Conservation (phyloP, 1,139 yeast genomes). For the Yamadazyma spencermartinsiae region DNA sequence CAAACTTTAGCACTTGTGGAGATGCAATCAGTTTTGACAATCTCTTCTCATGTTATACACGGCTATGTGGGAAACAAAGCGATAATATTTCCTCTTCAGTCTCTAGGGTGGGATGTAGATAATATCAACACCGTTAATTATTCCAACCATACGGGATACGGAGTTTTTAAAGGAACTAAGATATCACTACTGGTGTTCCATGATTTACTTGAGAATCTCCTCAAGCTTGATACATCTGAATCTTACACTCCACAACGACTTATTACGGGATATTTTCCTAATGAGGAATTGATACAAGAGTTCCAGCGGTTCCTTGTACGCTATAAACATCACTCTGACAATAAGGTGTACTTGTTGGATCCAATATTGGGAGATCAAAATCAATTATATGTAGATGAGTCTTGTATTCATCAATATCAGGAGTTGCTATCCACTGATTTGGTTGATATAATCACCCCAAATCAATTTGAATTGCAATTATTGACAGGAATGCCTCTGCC, state of each 20-base stretch:
- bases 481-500: conserved; percentile 47
- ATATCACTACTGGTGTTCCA: conserved; percentile 3
- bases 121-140: conserved; percentile 75
- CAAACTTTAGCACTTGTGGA: too few relatives aligned
- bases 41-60: conserved; percentile 83
- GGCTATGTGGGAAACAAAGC: conserved; percentile 87
- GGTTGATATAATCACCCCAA: conserved; percentile 77
- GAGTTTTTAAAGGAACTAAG: conserved; percentile 27
- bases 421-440: conserved; percentile 44
- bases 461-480: conserved; percentile 81
- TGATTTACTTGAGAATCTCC: conserved; percentile 7
- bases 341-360: conserved; percentile 60
- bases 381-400: conserved; percentile 68
- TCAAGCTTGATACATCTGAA: conserved; percentile 31
- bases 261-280: conserved; percentile 41
- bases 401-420: conserved; percentile 64
- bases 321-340: background rate
- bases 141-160: conserved; percentile 85
- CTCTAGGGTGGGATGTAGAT: conserved; percentile 83
- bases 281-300: conserved; percentile 14
- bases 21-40: conserved; percentile 23
- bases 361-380: conserved; percentile 96
- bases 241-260: conserved; percentile 32
- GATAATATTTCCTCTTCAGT: conserved; percentile 77
- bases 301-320: conserved; percentile 2